phyloP scores from a whole-genome alignment of 306 rosid genomes.

The Amphicarpaea edgeworthii region DNA sequence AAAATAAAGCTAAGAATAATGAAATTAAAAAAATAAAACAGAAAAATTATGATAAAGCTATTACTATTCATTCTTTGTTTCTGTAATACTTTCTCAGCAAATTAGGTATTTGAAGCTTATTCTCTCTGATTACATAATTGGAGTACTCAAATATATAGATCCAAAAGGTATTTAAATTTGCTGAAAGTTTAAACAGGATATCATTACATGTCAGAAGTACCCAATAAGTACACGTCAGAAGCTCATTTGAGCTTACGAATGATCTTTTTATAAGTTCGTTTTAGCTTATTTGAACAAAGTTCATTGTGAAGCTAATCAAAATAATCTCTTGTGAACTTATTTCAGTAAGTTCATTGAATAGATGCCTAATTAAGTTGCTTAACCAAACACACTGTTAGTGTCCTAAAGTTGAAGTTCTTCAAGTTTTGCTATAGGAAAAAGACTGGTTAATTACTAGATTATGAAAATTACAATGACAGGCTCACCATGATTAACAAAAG shows the following conservation, averaged over 20 bases:
- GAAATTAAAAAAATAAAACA: conserved; percentile 19
- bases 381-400: not conserved
- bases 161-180: no score
- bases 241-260: not conserved
- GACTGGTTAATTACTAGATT: conserved; percentile 5
- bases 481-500: conserved; percentile 84
- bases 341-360: not conserved
- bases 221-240: not conserved
- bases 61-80: not conserved
- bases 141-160: no score
- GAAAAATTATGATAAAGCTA: not conserved
- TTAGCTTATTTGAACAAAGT: not conserved
- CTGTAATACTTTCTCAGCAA: no score
- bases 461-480: conserved; percentile 23
- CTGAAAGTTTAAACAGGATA: not conserved
- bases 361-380: not conserved
- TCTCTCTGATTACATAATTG: not conserved
- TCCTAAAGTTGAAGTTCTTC: no score
- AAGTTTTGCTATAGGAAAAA: no score
- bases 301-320: not conserved
- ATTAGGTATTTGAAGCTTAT: no score
- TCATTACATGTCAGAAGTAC: not conserved
- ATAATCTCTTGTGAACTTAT: not conserved
- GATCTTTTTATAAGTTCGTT: not conserved
- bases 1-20: not conserved